Conservation (phyloP, 352 stramenopile species). For the Pythium monospermum region DNA sequence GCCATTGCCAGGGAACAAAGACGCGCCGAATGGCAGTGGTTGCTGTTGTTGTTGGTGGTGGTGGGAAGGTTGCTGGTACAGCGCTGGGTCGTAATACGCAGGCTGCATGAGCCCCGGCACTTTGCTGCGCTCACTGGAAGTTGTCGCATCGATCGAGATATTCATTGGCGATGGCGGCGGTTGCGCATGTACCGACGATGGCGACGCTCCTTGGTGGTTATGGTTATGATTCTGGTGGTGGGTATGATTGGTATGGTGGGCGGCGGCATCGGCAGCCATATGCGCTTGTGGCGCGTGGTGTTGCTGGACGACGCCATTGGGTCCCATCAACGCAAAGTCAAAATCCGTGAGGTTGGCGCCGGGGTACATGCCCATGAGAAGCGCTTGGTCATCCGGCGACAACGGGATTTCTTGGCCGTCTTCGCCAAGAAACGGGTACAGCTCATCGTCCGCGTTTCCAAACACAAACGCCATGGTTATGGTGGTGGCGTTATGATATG, state of each 20-base stretch:
- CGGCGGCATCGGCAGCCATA: conserved; percentile 3
- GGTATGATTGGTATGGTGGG: neutral
- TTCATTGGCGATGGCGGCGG: conserved; percentile 13
- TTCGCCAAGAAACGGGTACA: conserved; percentile 52
- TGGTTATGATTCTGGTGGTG: no score
- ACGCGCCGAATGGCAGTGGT: neutral
- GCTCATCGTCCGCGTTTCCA: conserved; percentile 43
- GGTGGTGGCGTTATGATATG: conserved; percentile 2
- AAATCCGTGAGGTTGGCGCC: conserved; percentile 49
- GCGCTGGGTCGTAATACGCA: conserved; percentile 18
- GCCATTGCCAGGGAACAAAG: neutral
- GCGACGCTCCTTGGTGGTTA: neutral
- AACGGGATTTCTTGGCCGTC: conserved; percentile 25
- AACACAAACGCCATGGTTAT: conserved; percentile 50
- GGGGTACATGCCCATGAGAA: conserved; percentile 58
- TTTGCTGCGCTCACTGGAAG: conserved; percentile 23
- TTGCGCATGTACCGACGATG: neutral
- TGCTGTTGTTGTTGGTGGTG: no score
- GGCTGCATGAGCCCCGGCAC: conserved; percentile 25
- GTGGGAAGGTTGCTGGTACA: conserved; percentile 22
- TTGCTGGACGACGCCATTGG: conserved; percentile 36
- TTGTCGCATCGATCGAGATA: conserved; percentile 9
- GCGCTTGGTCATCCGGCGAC: conserved; percentile 43
- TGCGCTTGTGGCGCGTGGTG: conserved; percentile 21
- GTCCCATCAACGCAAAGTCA: conserved; percentile 47